Conservation (phyloP, 2,329 filamentous ascomycete genomes). For the Monosporascus sp. region DNA sequence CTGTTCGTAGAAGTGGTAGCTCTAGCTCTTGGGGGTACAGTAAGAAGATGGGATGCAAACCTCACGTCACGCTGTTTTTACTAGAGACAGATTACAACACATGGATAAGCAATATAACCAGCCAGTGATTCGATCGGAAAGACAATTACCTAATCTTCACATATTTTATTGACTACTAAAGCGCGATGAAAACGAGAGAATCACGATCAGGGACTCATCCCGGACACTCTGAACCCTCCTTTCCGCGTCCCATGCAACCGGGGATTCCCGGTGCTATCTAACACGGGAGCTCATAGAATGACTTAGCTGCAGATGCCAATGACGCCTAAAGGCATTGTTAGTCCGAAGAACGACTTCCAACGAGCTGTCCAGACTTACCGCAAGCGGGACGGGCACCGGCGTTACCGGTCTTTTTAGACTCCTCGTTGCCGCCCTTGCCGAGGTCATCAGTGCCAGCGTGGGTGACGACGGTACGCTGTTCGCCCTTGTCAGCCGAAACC, state of each 20-base stretch:
- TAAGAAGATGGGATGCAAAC: too few relatives aligned
- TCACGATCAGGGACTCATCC: not conserved
- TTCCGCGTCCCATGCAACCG: not conserved
- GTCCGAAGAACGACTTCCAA: not conserved
- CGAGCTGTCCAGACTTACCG: constrained; percentile 51
- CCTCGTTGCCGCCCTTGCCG: constrained; percentile 83
- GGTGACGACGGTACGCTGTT: constrained; percentile 85
- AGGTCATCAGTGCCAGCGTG: constrained; percentile 96
- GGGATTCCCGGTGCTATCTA: not conserved
- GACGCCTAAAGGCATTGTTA: constrained; percentile 52
- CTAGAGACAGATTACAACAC: too few relatives aligned
- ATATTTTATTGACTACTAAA: too few relatives aligned
- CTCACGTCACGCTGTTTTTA: too few relatives aligned
- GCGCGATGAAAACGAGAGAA: too few relatives aligned
- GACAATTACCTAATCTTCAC: too few relatives aligned
- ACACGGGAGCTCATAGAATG: not conserved
- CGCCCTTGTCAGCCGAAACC: constrained; percentile 15
- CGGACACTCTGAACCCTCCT: not conserved
- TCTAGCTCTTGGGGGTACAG: too few relatives aligned
- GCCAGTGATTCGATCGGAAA: too few relatives aligned
- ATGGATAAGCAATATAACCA: too few relatives aligned
- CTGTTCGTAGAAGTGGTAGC: too few relatives aligned
- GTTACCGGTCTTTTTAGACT: constrained; percentile 98
- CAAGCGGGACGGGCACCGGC: constrained; percentile 90
- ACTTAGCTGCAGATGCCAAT: constrained; percentile 78